Base-by-base conservation (phyloP, 2,329 filamentous ascomycete species). In the Mariannaea sp. region DNA sequence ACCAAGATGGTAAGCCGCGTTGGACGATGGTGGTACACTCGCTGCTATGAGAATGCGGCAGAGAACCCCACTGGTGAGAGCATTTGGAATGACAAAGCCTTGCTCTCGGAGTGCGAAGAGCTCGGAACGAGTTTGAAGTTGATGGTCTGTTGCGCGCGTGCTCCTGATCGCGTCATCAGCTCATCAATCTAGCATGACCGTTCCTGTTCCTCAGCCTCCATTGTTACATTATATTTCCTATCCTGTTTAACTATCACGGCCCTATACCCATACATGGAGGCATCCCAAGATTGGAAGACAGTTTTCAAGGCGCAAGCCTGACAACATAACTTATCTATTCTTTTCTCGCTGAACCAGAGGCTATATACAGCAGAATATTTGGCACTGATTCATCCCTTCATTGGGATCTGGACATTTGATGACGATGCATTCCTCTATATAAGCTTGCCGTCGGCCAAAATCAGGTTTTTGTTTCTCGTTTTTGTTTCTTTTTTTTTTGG, bases 11-110 rank as follows among this genome's bases (percentile, higher is more conserved):
- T 97, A 17, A 88, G 92, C 13, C 88, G 86, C 58, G 93, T 97
- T 9, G 93, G 92, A 2, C 83, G 94, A 36, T 97, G 93, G 91
- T 99, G 94, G 94, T 97, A 96, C 73, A 89, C 85, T 8, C 85
- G 89, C 46, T 97, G 93, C 76, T 97, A 97, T 70, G 93, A 97
- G 73, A 84, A 81, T 51, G 79, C 82, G 4, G 77, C 86, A 7
- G 71, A 82, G n/a, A 54, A 59, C 29, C 53, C 54, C 70, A 75
- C 26, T 63, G 78, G 43, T 69, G 70, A 67, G 55, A 83, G 88
- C 69, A 89, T 97, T 61, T 97, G 92, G 88, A 81, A 80, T 40
- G 89, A 97, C 68, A 83, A 80, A 49, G 80, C 80, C 8, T 74
- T 97, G 22, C 76, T 97, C 40, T 77, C 83, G 13, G 94, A 99